Evolutionary conservation across 345 rosid genomes (phyloP), one percentile per base, ranked within the genome.

Genomic region (Hirschfeldia incana): DNA sequence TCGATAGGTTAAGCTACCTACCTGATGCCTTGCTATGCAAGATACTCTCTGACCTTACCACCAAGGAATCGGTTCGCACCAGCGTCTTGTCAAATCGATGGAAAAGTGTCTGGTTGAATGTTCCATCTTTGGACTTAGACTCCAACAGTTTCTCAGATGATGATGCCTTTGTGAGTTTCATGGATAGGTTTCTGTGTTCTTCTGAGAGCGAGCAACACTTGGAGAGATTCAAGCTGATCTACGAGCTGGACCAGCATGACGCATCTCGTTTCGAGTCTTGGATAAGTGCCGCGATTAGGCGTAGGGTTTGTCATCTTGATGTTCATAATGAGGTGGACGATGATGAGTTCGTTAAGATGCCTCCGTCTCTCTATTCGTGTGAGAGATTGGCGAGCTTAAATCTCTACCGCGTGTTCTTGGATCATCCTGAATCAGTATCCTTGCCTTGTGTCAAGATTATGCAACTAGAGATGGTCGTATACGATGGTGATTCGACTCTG

Each of bases 381-480:
- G 67, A 75, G 37, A 39, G 16, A 1, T 57, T 69, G 26, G 68
- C 70, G 3, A 55, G 0, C 68, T 64, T 80, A 29, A 33, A 75
- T 1, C 72, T 80, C n/a, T 8, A 13, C 69, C 27, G 74, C 32
- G 55, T 57, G 0, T 27, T 33, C 53, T 65, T 80, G 39, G 4
- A 29, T 5, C 71, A 4, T 55, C 76, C 67, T 2, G 63, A 53
- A n/a, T 51, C 80, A 30, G 63, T 80, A 30, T 75, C 5, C 16
- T 8, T 80, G n/a, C 83, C 83, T 55, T 63, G 68, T 75, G 37
- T 80, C 67, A 80, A 70, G 76, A n/a, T 1, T 26, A 30, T 80
- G 67, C 44, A 51, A 57, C 70, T 70, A 1, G 76, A 65, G 8
- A 64, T 29, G 66, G 75, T 75, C 55, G 46, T 0, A 8, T 80